Conservation (phyloP, 1,284 basidiomycete species). For the Tausonia pullulans region DNA sequence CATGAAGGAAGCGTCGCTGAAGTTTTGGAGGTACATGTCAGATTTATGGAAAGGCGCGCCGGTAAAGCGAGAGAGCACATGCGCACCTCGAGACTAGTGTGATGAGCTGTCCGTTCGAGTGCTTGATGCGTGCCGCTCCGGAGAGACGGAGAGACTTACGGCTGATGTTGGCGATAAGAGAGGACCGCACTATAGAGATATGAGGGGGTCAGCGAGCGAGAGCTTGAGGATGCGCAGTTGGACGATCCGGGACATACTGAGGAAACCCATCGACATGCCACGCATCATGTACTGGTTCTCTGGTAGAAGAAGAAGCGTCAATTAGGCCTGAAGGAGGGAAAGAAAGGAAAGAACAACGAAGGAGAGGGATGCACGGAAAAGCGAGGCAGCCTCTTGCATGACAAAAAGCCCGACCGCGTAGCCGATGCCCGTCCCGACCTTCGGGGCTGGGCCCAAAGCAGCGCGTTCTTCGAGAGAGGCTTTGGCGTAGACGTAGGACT, state of each 20-base stretch:
- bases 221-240: not conserved
- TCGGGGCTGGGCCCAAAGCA: conserved; percentile 29
- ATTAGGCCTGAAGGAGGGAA: too few species aligned
- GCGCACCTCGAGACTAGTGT: conserved; percentile 14
- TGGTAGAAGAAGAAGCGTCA: too few species aligned
- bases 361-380: conserved; percentile 1
- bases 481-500: conserved; percentile 41
- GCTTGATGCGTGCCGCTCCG: conserved; percentile 47
- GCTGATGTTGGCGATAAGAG: conserved; percentile 54
- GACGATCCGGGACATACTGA: not conserved
- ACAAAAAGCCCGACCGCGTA: conserved; percentile 50
- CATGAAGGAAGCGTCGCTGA: conserved; percentile 45
- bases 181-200: conserved; percentile 1
- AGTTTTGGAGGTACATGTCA: conserved; percentile 24
- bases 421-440: conserved; percentile 51
- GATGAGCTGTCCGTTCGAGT: conserved; percentile 45
- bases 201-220: not conserved
- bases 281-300: conserved; percentile 16
- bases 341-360: not conserved
- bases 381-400: conserved; percentile 45
- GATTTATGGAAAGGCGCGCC: not conserved
- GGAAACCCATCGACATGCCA: conserved; percentile 5
- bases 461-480: conserved; percentile 22
- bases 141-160: conserved; percentile 58
- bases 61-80: not conserved